Evolutionary conservation across 768 basidiomycete species (phyloP).

Genomic region (Postia placenta): DNA sequence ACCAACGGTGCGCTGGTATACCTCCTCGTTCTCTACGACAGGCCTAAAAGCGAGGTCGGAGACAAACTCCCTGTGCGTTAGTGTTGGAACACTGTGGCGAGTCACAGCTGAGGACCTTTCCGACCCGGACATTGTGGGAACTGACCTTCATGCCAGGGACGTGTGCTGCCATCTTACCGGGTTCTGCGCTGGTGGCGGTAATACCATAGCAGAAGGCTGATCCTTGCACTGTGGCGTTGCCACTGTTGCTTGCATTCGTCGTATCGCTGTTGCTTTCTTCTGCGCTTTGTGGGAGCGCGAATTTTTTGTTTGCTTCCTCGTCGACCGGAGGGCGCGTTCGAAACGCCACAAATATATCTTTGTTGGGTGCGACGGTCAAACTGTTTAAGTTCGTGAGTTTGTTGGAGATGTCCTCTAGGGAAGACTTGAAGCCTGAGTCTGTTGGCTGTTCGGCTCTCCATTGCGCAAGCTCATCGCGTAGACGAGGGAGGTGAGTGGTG

Average conservation of each 20-base stretch:
- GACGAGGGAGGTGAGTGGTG: slow-evolving; percentile 23
- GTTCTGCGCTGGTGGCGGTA: slow-evolving; percentile 24
- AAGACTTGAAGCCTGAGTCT: slow-evolving; percentile 14
- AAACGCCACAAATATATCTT: slow-evolving; percentile 32
- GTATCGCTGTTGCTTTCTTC: background rate
- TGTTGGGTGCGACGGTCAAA: slow-evolving; percentile 9
- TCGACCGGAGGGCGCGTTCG: slow-evolving; percentile 29
- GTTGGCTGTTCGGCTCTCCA: slow-evolving; percentile 22
- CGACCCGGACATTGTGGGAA: background rate
- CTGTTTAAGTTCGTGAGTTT: background rate
- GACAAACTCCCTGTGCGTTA: slow-evolving; percentile 28
- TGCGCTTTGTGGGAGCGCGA: background rate
- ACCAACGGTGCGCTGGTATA: slow-evolving; percentile 28
- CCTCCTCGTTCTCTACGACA: slow-evolving; percentile 26
- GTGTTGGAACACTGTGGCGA: slow-evolving; percentile 23
- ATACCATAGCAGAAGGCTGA: slow-evolving; percentile 27
- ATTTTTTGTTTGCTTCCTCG: slow-evolving; percentile 13
- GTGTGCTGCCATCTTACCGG: slow-evolving; percentile 27
- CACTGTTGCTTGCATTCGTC: slow-evolving; percentile 6
- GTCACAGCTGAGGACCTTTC: background rate
- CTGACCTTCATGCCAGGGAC: slow-evolving; percentile 29
- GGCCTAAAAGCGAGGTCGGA: slow-evolving; percentile 31
- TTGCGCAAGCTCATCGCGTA: slow-evolving; percentile 23
- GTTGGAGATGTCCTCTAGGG: slow-evolving; percentile 4
- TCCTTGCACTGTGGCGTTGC: slow-evolving; percentile 9